Evolutionary conservation across 345 rosid species (phyloP).

Genomic region (Eucalyptus marginata): DNA sequence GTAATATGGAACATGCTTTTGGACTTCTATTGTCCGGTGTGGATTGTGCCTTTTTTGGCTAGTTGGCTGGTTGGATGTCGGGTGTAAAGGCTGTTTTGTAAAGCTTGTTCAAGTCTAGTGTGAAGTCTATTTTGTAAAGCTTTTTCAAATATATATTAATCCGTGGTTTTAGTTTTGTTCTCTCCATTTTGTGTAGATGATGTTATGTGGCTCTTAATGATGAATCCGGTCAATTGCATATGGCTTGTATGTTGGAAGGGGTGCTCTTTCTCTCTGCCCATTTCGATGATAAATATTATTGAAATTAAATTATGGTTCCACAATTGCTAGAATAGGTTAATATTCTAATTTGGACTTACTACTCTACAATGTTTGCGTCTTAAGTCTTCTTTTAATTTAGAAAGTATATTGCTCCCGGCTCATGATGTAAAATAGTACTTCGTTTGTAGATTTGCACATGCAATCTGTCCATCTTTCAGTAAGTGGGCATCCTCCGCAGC

Average conservation of each 20-base stretch:
- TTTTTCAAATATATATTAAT: neutral
- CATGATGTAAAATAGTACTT: neutral
- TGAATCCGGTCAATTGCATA: neutral
- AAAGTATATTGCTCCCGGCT: neutral
- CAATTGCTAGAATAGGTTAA: rapidly evolving
- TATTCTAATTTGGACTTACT: too few species aligned
- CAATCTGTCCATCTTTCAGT: too few species aligned
- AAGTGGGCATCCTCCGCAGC: rapidly evolving
- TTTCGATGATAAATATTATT: neutral
- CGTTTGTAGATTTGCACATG: neutral
- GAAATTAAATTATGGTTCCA: neutral
- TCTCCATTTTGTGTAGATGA: neutral
- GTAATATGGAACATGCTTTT: neutral
- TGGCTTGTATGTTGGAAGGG: neutral
- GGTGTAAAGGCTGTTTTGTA: rapidly evolving
- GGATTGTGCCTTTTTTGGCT: neutral
- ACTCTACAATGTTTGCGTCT: neutral
- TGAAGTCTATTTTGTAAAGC: neutral
- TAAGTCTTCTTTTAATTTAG: neutral
- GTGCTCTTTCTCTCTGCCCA: neutral
- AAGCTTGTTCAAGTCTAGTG: neutral
- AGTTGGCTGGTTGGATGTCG: neutral
- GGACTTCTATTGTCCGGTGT: rapidly evolving
- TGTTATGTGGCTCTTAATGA: neutral
- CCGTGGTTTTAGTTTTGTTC: rapidly evolving